phyloP scores from a whole-genome alignment of 257 asterid species.

The Capsicum pubescens region DNA sequence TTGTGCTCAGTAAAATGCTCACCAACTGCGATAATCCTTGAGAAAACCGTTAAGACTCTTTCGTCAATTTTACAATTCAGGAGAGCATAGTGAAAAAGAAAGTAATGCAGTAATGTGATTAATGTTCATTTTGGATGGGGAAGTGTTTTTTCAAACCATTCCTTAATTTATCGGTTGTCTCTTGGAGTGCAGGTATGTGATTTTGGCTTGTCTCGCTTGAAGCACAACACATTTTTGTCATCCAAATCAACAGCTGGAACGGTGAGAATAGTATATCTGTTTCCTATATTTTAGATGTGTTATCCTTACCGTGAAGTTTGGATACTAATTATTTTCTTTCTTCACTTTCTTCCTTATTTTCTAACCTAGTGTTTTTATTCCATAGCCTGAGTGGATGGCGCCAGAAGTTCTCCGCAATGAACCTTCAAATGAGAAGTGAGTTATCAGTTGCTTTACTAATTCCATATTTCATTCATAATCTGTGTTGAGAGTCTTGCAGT shows the following conservation, averaged over 20 bases:
- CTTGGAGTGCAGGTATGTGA: slow-evolving; percentile 79
- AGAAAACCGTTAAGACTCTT: not conserved
- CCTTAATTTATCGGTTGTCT: slow-evolving; percentile 17
- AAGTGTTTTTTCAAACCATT: not conserved
- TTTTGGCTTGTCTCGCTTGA: slow-evolving; percentile 98
- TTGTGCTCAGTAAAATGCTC: not conserved
- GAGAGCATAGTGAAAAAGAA: not conserved
- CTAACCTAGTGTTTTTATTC: slow-evolving; percentile 17
- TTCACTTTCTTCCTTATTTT: not conserved
- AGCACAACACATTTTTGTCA: slow-evolving; percentile 96
- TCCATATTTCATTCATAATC: slow-evolving; percentile 22
- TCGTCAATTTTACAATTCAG: not conserved
- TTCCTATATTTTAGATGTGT: not conserved
- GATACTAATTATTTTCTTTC: slow-evolving; percentile 1
- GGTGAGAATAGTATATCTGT: slow-evolving; percentile 48
- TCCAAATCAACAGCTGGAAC: slow-evolving; percentile 99
- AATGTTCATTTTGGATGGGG: slow-evolving; percentile 10
- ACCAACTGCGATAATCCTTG: not conserved
- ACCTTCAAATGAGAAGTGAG: slow-evolving; percentile 98
- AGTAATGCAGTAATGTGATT: slow-evolving; percentile 16
- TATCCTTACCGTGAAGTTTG: not conserved
- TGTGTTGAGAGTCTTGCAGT: slow-evolving; percentile 26
- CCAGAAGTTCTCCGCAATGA: slow-evolving; percentile 99
- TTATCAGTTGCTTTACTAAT: slow-evolving; percentile 24
- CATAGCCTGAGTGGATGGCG: slow-evolving; percentile 99